A percentile compares a stretch with the other conserved stretches of the same genome.
Conservation (phyloP, 257 asterid species). For the Primulina eburnea region DNA sequence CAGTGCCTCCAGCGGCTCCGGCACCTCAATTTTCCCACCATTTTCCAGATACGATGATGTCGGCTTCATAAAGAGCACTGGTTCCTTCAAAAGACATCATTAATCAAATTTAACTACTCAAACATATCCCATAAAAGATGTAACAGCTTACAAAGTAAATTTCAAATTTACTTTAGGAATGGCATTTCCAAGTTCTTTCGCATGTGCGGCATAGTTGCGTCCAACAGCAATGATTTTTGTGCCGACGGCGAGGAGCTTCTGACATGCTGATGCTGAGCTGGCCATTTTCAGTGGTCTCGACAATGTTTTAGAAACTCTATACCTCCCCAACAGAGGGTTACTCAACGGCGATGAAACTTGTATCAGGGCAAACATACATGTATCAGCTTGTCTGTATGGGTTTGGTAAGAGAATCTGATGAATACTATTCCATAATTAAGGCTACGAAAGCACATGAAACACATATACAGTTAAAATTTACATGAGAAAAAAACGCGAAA, state of each 20-base stretch:
- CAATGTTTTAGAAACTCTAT: constrained; percentile 12
- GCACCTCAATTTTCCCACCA: constrained; percentile 86
- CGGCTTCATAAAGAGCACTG: constrained; percentile 94
- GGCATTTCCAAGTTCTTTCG: constrained; percentile 91
- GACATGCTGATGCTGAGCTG: constrained; percentile 52
- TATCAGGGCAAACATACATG: constrained; percentile 27
- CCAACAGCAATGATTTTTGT: constrained; percentile 93
- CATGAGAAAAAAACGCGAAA: neutral
- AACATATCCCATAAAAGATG: neutral
- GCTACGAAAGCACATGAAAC: neutral
- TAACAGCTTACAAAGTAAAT: constrained; percentile 1
- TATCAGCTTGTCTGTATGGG: constrained; percentile 9
- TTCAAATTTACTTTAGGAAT: constrained; percentile 57
- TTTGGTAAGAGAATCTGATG: neutral
- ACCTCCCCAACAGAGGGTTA: constrained; percentile 13
- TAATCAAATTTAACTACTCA: constrained; percentile 11
- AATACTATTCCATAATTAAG: too few relatives aligned
- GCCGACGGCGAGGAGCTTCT: constrained; percentile 67
- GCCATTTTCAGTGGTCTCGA: constrained; percentile 46
- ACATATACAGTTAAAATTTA: too few relatives aligned
- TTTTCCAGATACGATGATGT: constrained; percentile 84
- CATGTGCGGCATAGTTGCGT: constrained; percentile 97
- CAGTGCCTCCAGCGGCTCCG: constrained; percentile 70
- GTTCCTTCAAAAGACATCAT: constrained; percentile 53
- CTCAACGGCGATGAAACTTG: constrained; percentile 22